Percentiles rank a stretch among this genome's conserved stretches.
Conservation (phyloP, 2,329 filamentous ascomycete genomes). For the Pseudopithomyces maydicus region DNA sequence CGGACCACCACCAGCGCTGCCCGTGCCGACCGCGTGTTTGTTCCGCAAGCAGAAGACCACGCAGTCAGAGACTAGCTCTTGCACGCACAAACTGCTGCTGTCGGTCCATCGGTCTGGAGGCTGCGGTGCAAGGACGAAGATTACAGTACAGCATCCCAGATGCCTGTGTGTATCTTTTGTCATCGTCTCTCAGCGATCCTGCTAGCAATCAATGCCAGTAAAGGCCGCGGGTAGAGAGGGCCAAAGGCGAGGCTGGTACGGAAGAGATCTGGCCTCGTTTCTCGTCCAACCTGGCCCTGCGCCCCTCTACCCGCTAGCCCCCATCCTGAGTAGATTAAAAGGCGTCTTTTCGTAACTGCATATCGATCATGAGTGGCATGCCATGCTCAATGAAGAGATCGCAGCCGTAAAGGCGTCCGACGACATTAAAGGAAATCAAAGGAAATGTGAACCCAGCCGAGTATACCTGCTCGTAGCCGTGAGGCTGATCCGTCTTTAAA, state of each 20-base stretch:
- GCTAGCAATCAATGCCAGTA: conserved; percentile 46
- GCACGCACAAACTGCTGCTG: conserved; percentile 17
- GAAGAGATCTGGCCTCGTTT: background rate
- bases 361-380: conserved; percentile 42
- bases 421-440: conserved; percentile 44
- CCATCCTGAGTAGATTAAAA: conserved; percentile 35
- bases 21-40: conserved; percentile 32
- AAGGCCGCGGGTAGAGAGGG: background rate
- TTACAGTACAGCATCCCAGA: conserved; percentile 47
- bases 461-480: conserved; percentile 50
- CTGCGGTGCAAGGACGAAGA: conserved; percentile 35
- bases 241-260: background rate
- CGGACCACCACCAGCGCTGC: conserved; percentile 40
- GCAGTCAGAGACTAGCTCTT: conserved; percentile 35
- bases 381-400: conserved; percentile 46
- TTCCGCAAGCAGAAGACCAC: conserved; percentile 47
- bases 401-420: conserved; percentile 34
- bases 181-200: conserved; percentile 44
- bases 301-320: background rate
- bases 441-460: conserved; percentile 36
- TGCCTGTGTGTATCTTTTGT: conserved; percentile 45
- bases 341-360: conserved; percentile 27
- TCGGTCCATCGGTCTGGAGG: conserved; percentile 16
- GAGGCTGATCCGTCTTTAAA: conserved; percentile 50
- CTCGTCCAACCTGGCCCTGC: background rate